phyloP scores from a whole-genome alignment of 345 rosid species.

The Sonneratia caseolaris region DNA sequence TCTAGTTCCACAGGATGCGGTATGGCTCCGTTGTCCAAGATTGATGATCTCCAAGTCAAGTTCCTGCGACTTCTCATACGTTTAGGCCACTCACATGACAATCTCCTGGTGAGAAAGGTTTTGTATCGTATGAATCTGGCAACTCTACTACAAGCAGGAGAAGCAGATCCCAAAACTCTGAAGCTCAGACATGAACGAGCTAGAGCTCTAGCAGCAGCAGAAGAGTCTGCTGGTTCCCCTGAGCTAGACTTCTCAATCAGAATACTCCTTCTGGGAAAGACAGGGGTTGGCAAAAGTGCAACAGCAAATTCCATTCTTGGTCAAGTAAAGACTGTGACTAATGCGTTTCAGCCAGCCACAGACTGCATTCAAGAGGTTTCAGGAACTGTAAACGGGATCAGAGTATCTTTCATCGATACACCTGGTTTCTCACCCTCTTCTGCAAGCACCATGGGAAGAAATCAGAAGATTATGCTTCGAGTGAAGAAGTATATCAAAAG shows the following conservation, averaged over 20 bases:
- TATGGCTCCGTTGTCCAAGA: constrained; percentile 43
- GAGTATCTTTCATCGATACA: constrained; percentile 74
- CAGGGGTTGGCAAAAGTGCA: constrained; percentile 98
- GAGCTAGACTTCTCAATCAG: constrained; percentile 56
- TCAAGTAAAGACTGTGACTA: constrained; percentile 52
- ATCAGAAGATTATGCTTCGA: constrained; percentile 59
- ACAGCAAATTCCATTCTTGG: constrained; percentile 81
- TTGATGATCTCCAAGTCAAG: constrained; percentile 59
- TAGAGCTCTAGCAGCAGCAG: constrained; percentile 52
- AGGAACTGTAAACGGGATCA: constrained; percentile 62
- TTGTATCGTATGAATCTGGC: constrained; percentile 71
- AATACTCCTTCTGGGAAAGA: constrained; percentile 78
- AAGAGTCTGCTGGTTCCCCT: constrained; percentile 63
- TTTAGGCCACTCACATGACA: constrained; percentile 50
- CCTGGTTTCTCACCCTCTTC: constrained; percentile 73
- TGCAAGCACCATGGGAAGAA: constrained; percentile 43
- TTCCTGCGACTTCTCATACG: constrained; percentile 60
- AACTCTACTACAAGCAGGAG: constrained; percentile 63
- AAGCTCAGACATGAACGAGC: constrained; percentile 40
- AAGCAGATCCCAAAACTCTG: constrained; percentile 46
- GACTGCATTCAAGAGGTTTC: constrained; percentile 51
- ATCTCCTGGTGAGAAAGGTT: constrained; percentile 67
- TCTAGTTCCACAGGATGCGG: constrained; percentile 18
- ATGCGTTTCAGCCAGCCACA: constrained; percentile 77
- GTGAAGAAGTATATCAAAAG: constrained; percentile 57